Base-by-base conservation (phyloP, 805 yeast genomes). In the Kuraishia ogatae region DNA sequence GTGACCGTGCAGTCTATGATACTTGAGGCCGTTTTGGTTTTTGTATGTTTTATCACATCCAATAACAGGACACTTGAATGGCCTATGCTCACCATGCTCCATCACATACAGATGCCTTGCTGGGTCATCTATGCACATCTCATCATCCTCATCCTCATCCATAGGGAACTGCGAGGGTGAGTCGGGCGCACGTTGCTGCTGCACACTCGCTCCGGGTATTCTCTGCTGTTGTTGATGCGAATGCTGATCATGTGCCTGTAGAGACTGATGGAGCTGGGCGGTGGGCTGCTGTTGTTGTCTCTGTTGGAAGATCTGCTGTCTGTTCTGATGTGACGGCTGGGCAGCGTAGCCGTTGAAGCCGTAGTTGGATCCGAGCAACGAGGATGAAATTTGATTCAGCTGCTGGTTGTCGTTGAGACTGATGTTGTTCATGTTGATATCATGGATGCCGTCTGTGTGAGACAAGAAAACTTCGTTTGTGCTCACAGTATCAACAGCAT, bases 41-140 rank as follows among this genome's bases (percentile, higher is more conserved):
- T 94, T 94, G 71, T 94, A 94, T 28, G 93, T 92, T 76, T 94
- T 94, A 63, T 92, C 97, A 71, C 99, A 94, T 7, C 99, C 99
- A 65, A 91, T 88, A 50, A 94, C 99, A 0, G 98, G 99, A 74
- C 99, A 94, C 69, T 87, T 91, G 75, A 86, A 94, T 29, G 99
- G 99, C 70, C 94, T 85, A 68, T 90, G 88, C 62, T 92, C 97
- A 56, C 89, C 92, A 59, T 84, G 85, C 71, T 92, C 97, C 76
- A 89, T 85, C 39, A 92, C 97, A 66, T 94, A 93, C 57, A 93
- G 73, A 66, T 92, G 94, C 60, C 98, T 80, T 0, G 97, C 97
- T 0, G 98, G 99, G 69, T 94, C 97, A 71, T 93, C 97, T 52
- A 94, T 92, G 69, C 91, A 91, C 58, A 82, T 84, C 53, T 80